These are phyloP conservation scores for Pichia membranifaciens DNA, from an alignment of 805 yeast genomes.

Conservation along the genomic window DNA sequence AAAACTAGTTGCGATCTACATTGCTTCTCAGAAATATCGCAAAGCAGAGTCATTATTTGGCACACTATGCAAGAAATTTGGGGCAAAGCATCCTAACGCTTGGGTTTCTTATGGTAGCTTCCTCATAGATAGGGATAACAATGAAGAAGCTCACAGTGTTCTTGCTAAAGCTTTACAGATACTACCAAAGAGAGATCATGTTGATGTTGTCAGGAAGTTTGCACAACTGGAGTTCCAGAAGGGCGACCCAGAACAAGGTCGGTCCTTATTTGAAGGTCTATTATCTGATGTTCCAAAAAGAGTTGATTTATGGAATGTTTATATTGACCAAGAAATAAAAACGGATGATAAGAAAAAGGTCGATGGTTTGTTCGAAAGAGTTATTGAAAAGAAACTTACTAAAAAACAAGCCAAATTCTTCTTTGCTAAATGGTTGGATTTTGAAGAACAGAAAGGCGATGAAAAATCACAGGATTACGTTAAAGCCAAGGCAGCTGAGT, in stretches of 20 bases:
- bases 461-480: constrained; percentile 72
- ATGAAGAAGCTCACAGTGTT: constrained; percentile 63
- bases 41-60: constrained; percentile 67
- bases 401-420: constrained; percentile 91
- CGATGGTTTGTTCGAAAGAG: constrained; percentile 80
- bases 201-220: constrained; percentile 79
- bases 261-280: constrained; percentile 90
- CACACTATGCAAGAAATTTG: constrained; percentile 72
- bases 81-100: constrained; percentile 55
- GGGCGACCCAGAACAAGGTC: constrained; percentile 92
- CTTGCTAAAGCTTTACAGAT: constrained; percentile 68
- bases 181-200: constrained; percentile 65
- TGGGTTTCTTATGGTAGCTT: constrained; percentile 84
- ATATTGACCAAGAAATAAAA: constrained; percentile 89
- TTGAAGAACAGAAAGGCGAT: constrained; percentile 66
- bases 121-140: constrained; percentile 52
- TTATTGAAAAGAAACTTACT: constrained; percentile 56
- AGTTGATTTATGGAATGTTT: constrained; percentile 91
- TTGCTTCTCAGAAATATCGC: constrained; percentile 62
- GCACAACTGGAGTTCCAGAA: constrained; percentile 81
- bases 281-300: constrained; percentile 86
- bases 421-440: constrained; percentile 86
- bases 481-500: constrained; percentile 85
- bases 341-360: constrained; percentile 57
- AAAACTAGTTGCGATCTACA: constrained; percentile 69